Evolutionary conservation across 331 rosid species (phyloP).

Genomic region (Pyracantha coccinea): DNA sequence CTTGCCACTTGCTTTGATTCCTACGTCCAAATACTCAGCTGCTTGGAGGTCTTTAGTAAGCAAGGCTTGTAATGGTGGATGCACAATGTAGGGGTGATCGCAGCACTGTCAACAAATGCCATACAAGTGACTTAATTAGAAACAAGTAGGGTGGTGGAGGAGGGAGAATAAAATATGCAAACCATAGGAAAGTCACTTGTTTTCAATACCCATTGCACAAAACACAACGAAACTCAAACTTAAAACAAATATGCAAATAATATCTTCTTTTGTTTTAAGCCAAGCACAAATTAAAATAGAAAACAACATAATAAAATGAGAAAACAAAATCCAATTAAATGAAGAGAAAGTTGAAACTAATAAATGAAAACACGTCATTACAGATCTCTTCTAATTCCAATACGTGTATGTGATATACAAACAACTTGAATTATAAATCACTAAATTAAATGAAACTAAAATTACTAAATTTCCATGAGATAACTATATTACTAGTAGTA

Average conservation of each 20-base stretch:
- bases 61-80: constrained; percentile 23
- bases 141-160: not conserved
- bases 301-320: not conserved
- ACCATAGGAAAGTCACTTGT: not conserved
- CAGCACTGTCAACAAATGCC: constrained; percentile 60
- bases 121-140: not conserved
- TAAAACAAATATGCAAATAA: not conserved
- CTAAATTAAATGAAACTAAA: not conserved
- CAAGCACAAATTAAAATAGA: not conserved
- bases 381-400: not conserved
- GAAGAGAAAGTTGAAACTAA: not conserved
- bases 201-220: not conserved
- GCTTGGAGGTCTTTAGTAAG: constrained; percentile 41
- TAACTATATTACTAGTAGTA: not conserved
- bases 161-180: not conserved
- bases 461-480: not conserved
- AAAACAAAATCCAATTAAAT: not conserved
- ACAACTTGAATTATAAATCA: not conserved
- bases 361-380: not conserved
- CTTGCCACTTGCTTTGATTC: constrained; percentile 80
- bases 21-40: constrained; percentile 45
- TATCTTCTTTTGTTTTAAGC: not conserved
- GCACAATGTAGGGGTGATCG: constrained; percentile 67
- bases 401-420: not conserved
- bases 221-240: not conserved